Conservation (phyloP, 2,329 filamentous ascomycete species). For the Phaeosphaeria sp. region DNA sequence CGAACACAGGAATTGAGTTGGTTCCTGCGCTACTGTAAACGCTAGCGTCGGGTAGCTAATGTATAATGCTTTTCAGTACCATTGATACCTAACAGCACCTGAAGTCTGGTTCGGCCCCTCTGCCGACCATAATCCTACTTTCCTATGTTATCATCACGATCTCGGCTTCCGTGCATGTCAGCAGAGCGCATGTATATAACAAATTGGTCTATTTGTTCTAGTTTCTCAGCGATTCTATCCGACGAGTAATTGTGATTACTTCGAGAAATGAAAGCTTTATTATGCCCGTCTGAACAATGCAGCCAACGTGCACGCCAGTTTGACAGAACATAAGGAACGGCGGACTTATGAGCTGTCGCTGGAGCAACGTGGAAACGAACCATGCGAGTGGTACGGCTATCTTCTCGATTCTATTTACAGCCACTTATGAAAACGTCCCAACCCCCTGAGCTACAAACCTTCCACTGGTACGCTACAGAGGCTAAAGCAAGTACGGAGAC, state of each 20-base stretch:
- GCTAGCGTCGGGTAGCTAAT: slow-evolving; percentile 1
- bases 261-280: no score
- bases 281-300: no score
- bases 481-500: neutral
- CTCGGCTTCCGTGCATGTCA: neutral
- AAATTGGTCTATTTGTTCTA: no score
- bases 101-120: slow-evolving; percentile 3
- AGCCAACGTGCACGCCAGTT: no score
- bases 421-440: neutral
- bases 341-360: neutral
- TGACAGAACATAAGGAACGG: no score
- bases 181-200: neutral
- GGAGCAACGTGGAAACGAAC: neutral
- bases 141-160: neutral
- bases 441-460: neutral
- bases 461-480: neutral
- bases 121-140: neutral
- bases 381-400: neutral
- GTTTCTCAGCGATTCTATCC: no score
- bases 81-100: neutral
- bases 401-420: neutral
- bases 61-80: slow-evolving; percentile 5
- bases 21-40: neutral
- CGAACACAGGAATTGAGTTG: slow-evolving; percentile 21
- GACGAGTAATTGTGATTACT: no score